phyloP scores from a whole-genome alignment of 1,139 yeast species.

The Blastobotrys proliferans region DNA sequence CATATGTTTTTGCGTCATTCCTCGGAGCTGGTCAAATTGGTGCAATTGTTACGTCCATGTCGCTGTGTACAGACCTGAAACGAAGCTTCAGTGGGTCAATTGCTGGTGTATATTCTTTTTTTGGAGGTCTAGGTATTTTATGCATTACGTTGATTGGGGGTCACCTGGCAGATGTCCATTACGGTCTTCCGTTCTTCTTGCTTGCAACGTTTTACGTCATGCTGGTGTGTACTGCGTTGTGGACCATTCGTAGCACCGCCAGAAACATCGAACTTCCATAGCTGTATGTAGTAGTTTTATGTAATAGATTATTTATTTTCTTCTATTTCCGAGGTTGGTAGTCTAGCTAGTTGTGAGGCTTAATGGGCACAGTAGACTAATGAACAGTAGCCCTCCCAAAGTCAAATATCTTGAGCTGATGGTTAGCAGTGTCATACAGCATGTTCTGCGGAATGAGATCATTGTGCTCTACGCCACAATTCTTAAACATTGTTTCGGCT shows the following conservation, averaged over 20 bases:
- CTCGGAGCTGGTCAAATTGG: constrained; percentile 57
- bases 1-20: constrained; percentile 38
- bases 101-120: constrained; percentile 62
- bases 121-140: constrained; percentile 69
- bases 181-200: constrained; percentile 56
- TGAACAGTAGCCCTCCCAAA: too few relatives aligned
- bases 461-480: too few relatives aligned
- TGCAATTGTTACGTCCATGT: constrained; percentile 50
- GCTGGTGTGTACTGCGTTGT: not conserved
- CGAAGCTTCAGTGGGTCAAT: constrained; percentile 54
- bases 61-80: constrained; percentile 42
- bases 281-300: too few relatives aligned
- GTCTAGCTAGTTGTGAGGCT: too few relatives aligned
- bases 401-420: too few relatives aligned
- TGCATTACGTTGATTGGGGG: constrained; percentile 61
- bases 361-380: too few relatives aligned
- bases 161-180: constrained; percentile 52
- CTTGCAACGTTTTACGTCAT: constrained; percentile 45
- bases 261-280: too few relatives aligned
- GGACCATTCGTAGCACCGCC: constrained; percentile 2
- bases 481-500: too few relatives aligned
- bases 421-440: too few relatives aligned
- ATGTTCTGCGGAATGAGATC: too few relatives aligned
- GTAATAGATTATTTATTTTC: too few relatives aligned
- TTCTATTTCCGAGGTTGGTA: too few relatives aligned